These are phyloP conservation scores for Pseudocercospora cruenta DNA, from an alignment of 2,329 filamentous ascomycete species.

Conservation along the genomic window DNA sequence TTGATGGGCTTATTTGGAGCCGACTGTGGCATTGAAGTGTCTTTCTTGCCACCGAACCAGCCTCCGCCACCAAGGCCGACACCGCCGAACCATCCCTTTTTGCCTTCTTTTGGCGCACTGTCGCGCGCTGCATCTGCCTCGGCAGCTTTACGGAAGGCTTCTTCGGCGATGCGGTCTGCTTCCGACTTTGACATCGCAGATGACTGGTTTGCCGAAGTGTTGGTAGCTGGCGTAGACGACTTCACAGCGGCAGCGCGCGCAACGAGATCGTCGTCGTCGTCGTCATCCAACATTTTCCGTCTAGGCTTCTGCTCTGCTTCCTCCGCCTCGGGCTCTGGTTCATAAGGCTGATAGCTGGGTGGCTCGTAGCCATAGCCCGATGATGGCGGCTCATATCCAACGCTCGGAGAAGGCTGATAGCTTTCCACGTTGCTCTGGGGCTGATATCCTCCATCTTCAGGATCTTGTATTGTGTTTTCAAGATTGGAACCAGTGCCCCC, in stretches of 20 bases:
- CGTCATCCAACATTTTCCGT: conserved; percentile 77
- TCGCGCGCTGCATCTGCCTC: conserved; percentile 70
- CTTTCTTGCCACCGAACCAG: conserved; percentile 73
- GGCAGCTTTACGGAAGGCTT: conserved; percentile 82
- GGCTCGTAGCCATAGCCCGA: conserved; percentile 54
- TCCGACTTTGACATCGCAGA: conserved; percentile 29
- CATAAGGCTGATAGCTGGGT: conserved; percentile 51
- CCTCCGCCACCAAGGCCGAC: conserved; percentile 66
- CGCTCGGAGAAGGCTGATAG: conserved; percentile 63
- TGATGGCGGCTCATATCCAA: conserved; percentile 61
- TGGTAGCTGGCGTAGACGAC: conserved; percentile 11
- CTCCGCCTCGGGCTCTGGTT: conserved; percentile 56
- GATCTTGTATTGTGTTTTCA: conserved; percentile 13
- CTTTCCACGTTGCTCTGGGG: conserved; percentile 41
- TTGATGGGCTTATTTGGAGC: conserved; percentile 70
- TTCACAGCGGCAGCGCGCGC: conserved; percentile 55
- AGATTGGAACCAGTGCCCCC: conserved; percentile 8
- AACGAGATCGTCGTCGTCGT: conserved; percentile 64
- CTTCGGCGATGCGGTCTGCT: conserved; percentile 75
- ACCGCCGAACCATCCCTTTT: conserved; percentile 54
- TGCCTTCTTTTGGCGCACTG: conserved; percentile 46
- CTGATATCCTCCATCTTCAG: conserved; percentile 42
- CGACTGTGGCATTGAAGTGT: conserved; percentile 61
- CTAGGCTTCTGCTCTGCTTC: conserved; percentile 53
- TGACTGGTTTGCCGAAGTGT: conserved; percentile 6